Percentiles rank a stretch among this genome's conserved stretches.
Conservation (phyloP, 495 filamentous ascomycete species). For the Penicillium lagena region DNA sequence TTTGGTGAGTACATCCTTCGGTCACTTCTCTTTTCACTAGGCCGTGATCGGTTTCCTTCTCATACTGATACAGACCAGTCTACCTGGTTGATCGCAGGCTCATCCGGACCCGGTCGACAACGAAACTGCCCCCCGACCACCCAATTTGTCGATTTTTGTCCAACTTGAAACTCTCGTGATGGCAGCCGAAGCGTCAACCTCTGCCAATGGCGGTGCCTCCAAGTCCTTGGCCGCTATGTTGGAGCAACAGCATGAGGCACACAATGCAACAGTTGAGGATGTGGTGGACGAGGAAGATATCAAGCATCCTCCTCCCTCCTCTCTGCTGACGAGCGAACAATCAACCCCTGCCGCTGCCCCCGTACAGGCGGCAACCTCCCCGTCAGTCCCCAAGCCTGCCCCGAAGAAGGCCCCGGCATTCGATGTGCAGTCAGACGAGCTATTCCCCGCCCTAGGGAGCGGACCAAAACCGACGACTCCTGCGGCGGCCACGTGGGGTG, state of each 20-base stretch:
- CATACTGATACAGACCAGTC: slow-evolving; percentile 13
- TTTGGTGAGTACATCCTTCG: not conserved
- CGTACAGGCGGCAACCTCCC: slow-evolving; percentile 13
- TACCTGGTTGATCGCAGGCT: slow-evolving; percentile 10
- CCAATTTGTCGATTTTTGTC: not conserved
- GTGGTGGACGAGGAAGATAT: slow-evolving; percentile 73
- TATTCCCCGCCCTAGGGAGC: slow-evolving; percentile 82
- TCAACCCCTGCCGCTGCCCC: slow-evolving; percentile 15
- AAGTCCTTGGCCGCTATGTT: slow-evolving; percentile 65
- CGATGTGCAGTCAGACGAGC: slow-evolving; percentile 80
- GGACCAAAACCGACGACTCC: slow-evolving; percentile 56
- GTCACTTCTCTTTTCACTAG: not conserved
- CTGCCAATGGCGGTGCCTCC: slow-evolving; percentile 30
- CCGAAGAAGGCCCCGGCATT: slow-evolving; percentile 43
- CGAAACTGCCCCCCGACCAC: not conserved
- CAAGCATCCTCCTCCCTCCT: slow-evolving; percentile 48
- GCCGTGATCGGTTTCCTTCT: not conserved
- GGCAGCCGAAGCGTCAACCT: slow-evolving; percentile 38
- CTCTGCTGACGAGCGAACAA: slow-evolving; percentile 30
- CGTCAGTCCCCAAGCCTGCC: slow-evolving; percentile 30
- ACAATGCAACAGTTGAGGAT: slow-evolving; percentile 72
- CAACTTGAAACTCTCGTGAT: slow-evolving; percentile 22
- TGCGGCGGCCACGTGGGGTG: slow-evolving; percentile 64
- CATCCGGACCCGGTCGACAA: slow-evolving; percentile 3
- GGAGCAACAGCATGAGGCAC: slow-evolving; percentile 67